Percentiles rank a stretch among this genome's conserved stretches.
These are phyloP conservation scores for Eimeria falciformis DNA, from an alignment of 169 alveolate species.

Conservation along the genomic window DNA sequence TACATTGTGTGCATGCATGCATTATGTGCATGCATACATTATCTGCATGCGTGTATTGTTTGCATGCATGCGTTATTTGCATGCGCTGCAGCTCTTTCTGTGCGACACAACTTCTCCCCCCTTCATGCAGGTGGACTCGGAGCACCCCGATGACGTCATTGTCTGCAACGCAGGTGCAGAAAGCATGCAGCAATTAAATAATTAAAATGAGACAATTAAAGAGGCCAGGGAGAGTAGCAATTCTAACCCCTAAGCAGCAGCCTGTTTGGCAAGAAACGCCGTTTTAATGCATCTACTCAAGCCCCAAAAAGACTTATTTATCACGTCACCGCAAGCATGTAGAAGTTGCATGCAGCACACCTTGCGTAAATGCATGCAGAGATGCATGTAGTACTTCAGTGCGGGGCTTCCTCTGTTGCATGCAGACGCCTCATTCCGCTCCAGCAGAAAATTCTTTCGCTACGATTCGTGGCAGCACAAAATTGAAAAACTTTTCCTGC, in stretches of 20 bases:
- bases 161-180: constrained; percentile 42
- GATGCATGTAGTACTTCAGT: neutral
- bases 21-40: neutral
- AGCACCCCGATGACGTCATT: constrained; percentile 29
- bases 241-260: no score
- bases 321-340: neutral
- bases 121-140: neutral
- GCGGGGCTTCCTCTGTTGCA: neutral
- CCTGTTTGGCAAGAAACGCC: no score
- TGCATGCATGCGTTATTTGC: neutral
- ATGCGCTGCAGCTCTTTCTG: constrained; percentile 23
- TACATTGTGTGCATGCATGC: neutral
- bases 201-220: no score
- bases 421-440: neutral
- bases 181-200: neutral
- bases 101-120: constrained; percentile 47
- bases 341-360: neutral
- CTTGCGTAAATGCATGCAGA: neutral
- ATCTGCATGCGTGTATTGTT: neutral
- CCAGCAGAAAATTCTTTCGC: constrained; percentile 10
- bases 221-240: no score
- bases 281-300: no score
- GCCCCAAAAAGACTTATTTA: no score
- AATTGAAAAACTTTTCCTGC: constrained; percentile 4
- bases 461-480: constrained; percentile 17